Base-by-base conservation (phyloP, 2,329 filamentous ascomycete genomes). In the Colletotrichum lindemuthianum region DNA sequence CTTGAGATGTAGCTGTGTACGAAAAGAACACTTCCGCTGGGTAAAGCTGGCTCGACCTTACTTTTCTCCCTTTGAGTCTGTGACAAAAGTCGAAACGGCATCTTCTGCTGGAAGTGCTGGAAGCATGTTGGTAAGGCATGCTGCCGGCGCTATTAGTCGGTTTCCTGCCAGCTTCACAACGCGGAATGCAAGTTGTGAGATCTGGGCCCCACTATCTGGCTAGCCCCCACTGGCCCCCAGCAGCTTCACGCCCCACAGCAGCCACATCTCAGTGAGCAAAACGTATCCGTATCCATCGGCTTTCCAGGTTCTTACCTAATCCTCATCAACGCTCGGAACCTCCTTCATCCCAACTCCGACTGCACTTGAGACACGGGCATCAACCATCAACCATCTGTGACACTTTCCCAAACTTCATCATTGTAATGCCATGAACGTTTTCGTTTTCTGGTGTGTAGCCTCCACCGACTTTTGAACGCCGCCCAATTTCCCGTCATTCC, bases 261-360 rank as follows among this genome's bases (percentile, higher is more conserved):
- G 13, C 34, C 16, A 16, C 49, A 44, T 39, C 45, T 16, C 49
- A 32, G 13, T 15, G 49, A 32, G 36, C 44, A 24, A 48, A 37
- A 45, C 36, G 11, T 40, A 34, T 11, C 13, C 2, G 34, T 13
- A 13, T 36, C 13, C 8, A 32, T 11, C n/a, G 8, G 36, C 39
- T 24, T 24, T 24, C 24, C 24, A 24, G 24, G 24, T 4, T 24
- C 51, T 65, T 65, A 65, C 58, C 34, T 65, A 65, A 65, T 61
- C 58, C 48, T n/a, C 48, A 4, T n/a, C 10, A 55, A 15, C 51
- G 63, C 63, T 65, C 63, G 63, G 63, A 65, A 37, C 63, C 58
- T 57, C 51, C 63, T 61, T 49, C 52, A 48, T 65, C 59, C 51
- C 52, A 65, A 57, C 52, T 63, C 59, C 52, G 63, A 65, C 58